Evolutionary conservation across 139 green algal species (phyloP).

Genomic region (Edaphochlamys debaryana): DNA sequence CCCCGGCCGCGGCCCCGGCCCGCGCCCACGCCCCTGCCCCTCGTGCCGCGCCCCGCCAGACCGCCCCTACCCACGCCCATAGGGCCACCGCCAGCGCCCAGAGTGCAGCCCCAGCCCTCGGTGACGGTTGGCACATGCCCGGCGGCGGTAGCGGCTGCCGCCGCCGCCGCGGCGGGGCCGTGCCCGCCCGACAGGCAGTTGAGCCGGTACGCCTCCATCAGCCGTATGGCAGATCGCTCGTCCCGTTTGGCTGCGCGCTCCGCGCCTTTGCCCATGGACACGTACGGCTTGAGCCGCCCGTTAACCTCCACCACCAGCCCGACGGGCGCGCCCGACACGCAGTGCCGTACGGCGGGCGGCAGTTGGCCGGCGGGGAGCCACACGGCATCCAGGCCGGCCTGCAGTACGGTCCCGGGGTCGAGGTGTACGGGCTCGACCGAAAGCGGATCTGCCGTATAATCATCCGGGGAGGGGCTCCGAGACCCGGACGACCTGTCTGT

Average conservation of each 20-base stretch:
- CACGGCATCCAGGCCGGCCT: not conserved
- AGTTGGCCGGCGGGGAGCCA: not conserved
- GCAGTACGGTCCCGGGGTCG: not conserved
- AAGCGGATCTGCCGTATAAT: too few relatives aligned
- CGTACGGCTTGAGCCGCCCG: not conserved
- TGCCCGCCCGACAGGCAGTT: too few relatives aligned
- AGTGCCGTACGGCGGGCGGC: not conserved
- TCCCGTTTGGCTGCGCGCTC: too few relatives aligned
- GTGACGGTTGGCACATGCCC: too few relatives aligned
- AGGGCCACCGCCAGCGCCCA: too few relatives aligned
- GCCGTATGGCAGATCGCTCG: too few relatives aligned
- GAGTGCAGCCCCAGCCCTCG: too few relatives aligned
- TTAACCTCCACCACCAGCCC: constrained; percentile 43
- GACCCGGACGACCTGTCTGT: too few relatives aligned
- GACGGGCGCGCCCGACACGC: constrained; percentile 13
- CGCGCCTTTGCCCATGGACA: not conserved
- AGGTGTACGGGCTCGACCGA: not conserved
- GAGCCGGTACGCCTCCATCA: not conserved
- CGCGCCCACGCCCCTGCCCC: not conserved
- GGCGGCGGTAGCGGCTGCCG: too few relatives aligned
- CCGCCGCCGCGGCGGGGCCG: too few relatives aligned
- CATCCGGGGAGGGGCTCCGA: too few relatives aligned
- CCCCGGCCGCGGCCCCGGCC: not conserved
- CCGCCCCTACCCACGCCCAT: not conserved
- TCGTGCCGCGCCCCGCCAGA: not conserved